Base-by-base conservation (phyloP, 106 monocot species). In the Apostasia ramifera region DNA sequence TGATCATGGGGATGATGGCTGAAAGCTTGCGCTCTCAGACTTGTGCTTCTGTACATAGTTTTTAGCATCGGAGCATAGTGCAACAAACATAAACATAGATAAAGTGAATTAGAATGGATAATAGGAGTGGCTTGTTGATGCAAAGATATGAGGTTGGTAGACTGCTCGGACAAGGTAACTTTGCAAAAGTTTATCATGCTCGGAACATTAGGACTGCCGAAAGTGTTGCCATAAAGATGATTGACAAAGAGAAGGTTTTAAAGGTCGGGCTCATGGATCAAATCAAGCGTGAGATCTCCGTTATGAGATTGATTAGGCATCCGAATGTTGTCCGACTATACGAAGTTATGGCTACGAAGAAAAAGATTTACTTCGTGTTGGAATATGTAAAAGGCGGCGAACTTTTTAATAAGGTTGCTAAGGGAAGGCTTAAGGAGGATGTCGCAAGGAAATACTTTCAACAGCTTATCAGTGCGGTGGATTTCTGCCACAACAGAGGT, bases 1-100 rank as follows among this genome's bases (percentile, higher is more conserved):
- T n/a, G 71, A 71, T 55, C 45, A 67, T 8, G 53, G 70, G 44
- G 71, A 81, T 6, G 81, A 72, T 26, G 81, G 81, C 71, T 81
- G 81, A 81, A 39, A 13, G 48, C 61, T 71, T 66, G 44, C 66
- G 58, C 56, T 48, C 1, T 14, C 49, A 53, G 40, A 8, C 44
- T 70, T 38, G 51, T 9, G 57, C 52, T 61, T 49, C 26, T 73
- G 44, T 73, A 79, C 44, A 67, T 60, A 59, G 47, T 41, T 26
- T 59, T 43, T 68, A 62, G 40, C n/a, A 53, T 58, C 14, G 53
- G n/a, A 66, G 66, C 41, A 7, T 65, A 55, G 53, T 40, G 14
- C 10, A 5, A 53, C 3, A 10, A 40, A 2, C 9, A 40, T 46
- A 44, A 62, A 53, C 44, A 39, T 48, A 40, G 15, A 44, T 41